Base-by-base conservation (phyloP, 768 basidiomycete genomes). In the Nidula microcarpa region DNA sequence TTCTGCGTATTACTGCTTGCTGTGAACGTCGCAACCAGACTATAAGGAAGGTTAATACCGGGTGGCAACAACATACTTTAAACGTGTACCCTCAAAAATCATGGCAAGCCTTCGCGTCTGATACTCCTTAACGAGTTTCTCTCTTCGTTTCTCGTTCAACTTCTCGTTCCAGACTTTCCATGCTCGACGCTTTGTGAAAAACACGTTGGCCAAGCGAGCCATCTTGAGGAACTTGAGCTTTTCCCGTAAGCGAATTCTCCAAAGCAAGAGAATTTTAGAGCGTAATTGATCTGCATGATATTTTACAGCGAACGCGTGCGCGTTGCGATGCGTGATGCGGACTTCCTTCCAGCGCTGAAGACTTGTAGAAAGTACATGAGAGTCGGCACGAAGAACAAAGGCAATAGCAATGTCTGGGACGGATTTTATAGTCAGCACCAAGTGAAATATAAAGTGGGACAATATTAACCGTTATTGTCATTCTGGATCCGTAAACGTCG, bases 221-320 rank as follows among this genome's bases (percentile, higher is more conserved):
- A 82, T 74, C 57, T 79, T 82, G 39, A 73, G 64, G 59, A 75
- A 58, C 55, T 78, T 79, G 39, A 82, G 55, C 52, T 77, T 76
- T 13, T 70, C 65, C 14, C 82, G 77, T 49, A 87, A 68, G 37
- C 71, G 69, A 16, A 81, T 60, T 16, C 84, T 77, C 89, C 89
- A 91, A 14, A 55, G 60, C 5, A 79, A 61, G 11, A 87, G 68
- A 51, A 68, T 62, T 49, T 65, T 71, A 51, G 69, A 76, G 7
- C 66, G 63, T 6, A 82, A 55, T 53, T 71, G 73, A 1, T 61
- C 58, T 11, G 72, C 65, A 58, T 83, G 71, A 60, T 79, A 81
- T 50, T 78, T 77, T 9, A 73, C 65, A 11, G 85, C 85, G 47
- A 79, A 77, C 0, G 67, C 53, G 11, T 67, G 62, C 3, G 78